Evolutionary conservation across 2,329 filamentous ascomycete species (phyloP), one percentile per base, ranked within the genome.

Genomic region (Coleophoma eucalyptorum): DNA sequence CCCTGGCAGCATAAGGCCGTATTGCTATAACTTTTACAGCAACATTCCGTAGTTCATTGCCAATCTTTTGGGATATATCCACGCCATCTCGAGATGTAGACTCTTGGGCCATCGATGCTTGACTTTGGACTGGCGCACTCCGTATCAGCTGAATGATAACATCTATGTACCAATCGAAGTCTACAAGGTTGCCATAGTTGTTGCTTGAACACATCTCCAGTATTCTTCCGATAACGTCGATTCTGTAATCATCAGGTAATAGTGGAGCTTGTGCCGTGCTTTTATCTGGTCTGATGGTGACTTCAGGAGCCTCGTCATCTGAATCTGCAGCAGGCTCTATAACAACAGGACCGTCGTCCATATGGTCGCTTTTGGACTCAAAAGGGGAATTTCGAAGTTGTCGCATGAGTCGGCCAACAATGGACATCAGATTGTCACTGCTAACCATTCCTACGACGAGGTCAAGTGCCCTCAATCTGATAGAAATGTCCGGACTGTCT

Each of bases 91-190:
- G 54, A 5, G 31, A 35, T 6, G 52, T 51, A 3, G 45, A 43
- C 11, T 58, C 50, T 2, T 56, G 40, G 12, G 48, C 41, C 20
- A 61, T 60, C 12, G 61, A 60, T 13, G 63, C 55, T 10, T 65
- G 55, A 37, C 72, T 70, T 43, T 77, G 71, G n/a, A 73, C 60
- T 0, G 74, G 87, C 18, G 86, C 75, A 70, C 89, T 78, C 64
- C 86, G 84, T 38, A 97, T 83, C 13, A 99, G 79, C 65, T 96
- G 90, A 5, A 90, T 87, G 31, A 99, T 73, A 26, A 96, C 83
- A 58, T 94, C 89, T 58, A 97, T 87, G 67, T 97, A 97, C 94
- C 94, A 99, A 59, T 97, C 93, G 67, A 99, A 99, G 65, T 99
- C 93, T 48, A 79, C 74, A 44, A 99, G 77, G 63, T 91, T 90